Base-by-base conservation (phyloP, 768 basidiomycete species). In the Pleurotus sapidus region DNA sequence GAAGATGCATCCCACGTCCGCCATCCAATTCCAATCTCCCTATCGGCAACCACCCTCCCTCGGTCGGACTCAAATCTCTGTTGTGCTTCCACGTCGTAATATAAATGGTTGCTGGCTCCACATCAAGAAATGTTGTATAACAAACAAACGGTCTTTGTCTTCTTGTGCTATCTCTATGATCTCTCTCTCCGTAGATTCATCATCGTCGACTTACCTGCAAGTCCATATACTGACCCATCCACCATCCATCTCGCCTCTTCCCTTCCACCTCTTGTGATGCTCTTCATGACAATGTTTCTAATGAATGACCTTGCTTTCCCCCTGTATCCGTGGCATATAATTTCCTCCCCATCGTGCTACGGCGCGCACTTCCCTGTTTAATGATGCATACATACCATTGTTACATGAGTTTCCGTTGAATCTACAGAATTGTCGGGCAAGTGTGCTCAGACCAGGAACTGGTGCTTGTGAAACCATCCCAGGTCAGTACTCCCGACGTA, bases 91-190 rank as follows among this genome's bases (percentile, higher is more conserved):
- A 18, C 17, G 11, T 24, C 49, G 30, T n/a, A 34, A 27, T 50
- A 34, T 27, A 37, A 50, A 50, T 34, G 38, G 25, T 38, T 23
- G 43, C 43, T 12, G 15, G 15, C 27, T 50, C n/a, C 17, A 50
- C 49, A 24, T 50, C 49, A 48, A 37, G 24, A 50, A 50, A 34
- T 50, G 49, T 50, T 50, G 49, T 50, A 50, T 50, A 50, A n/a
- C 49, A 50, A 50, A n/a, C 49, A 50, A 34, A 34, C 30, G 30
- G 34, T 50, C 49, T 50, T 30, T 50, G 49, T 34, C 27, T 49
- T 49, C 18, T 49, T 17, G 14, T 18, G 14, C 23, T 12, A 14
- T 48, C 46, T 18, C 27, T 48, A 25, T 24, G 17, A 20, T 48
- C 46, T 48, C 23, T 48, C 23, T 15, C 27, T 48, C 46, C 47